Evolutionary conservation across 2,329 filamentous ascomycete genomes (phyloP).

Genomic region (Fusarium mundagurra): DNA sequence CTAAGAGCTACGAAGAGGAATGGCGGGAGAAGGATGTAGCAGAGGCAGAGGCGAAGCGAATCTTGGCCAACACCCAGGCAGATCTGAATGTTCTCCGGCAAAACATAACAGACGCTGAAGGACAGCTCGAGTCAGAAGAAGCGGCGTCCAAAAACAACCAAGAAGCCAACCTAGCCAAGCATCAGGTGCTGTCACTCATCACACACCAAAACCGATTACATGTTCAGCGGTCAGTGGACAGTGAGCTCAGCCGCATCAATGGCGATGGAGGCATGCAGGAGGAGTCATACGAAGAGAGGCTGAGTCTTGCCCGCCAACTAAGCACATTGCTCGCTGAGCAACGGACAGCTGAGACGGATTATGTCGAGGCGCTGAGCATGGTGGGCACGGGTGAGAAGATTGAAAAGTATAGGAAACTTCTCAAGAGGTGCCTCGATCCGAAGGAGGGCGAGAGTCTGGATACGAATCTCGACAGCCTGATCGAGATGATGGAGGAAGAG

Average conservation of each 20-base stretch:
- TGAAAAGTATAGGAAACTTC: constrained; percentile 75
- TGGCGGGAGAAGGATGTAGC: constrained; percentile 77
- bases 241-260: constrained; percentile 60
- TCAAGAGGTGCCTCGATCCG: constrained; percentile 74
- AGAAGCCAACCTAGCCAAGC: constrained; percentile 61
- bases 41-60: constrained; percentile 73
- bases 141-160: constrained; percentile 59
- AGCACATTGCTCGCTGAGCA: constrained; percentile 67
- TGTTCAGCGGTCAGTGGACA: constrained; percentile 62
- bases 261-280: constrained; percentile 54
- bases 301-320: constrained; percentile 68
- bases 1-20: constrained; percentile 77
- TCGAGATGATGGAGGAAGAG: constrained; percentile 72
- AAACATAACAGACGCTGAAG: constrained; percentile 67
- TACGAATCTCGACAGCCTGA: constrained; percentile 67
- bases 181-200: constrained; percentile 60
- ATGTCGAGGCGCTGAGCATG: constrained; percentile 73
- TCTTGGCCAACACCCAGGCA: constrained; percentile 72
- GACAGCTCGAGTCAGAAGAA: constrained; percentile 65
- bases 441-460: constrained; percentile 75
- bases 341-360: constrained; percentile 70
- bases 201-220: constrained; percentile 63
- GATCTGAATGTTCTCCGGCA: constrained; percentile 71
- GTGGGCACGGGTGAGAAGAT: constrained; percentile 79
- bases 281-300: constrained; percentile 63